phyloP scores from a whole-genome alignment of 495 filamentous ascomycete genomes.

The Penicillium parvum region DNA sequence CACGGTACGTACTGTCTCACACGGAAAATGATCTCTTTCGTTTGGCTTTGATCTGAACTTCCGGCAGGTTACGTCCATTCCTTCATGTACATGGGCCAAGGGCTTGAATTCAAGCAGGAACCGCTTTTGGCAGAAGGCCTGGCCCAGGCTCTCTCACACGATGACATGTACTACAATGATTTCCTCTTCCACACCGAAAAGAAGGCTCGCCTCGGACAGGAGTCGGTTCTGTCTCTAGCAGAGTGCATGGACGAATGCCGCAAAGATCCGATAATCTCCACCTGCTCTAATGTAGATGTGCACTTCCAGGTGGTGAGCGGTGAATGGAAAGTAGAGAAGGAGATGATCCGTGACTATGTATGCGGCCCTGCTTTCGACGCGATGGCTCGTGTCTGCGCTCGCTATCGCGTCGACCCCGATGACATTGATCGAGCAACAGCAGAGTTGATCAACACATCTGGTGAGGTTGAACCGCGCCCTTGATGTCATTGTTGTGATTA shows the following conservation, averaged over 20 bases:
- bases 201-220: background rate
- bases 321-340: background rate
- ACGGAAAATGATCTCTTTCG: background rate
- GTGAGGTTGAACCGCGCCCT: background rate
- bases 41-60: background rate
- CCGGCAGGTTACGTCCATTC: background rate
- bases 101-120: background rate
- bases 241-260: background rate
- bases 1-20: background rate
- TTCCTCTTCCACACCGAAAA: background rate
- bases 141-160: background rate
- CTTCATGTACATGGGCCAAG: background rate
- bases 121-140: background rate
- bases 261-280: background rate
- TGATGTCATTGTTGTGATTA: background rate
- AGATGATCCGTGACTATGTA: background rate
- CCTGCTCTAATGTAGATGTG: background rate
- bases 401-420: background rate
- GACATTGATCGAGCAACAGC: background rate
- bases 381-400: background rate
- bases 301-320: background rate
- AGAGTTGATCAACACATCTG: background rate
- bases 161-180: background rate
- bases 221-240: background rate
- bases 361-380: background rate